Base-by-base conservation (phyloP, 768 basidiomycete genomes). In the Bullera alba region DNA sequence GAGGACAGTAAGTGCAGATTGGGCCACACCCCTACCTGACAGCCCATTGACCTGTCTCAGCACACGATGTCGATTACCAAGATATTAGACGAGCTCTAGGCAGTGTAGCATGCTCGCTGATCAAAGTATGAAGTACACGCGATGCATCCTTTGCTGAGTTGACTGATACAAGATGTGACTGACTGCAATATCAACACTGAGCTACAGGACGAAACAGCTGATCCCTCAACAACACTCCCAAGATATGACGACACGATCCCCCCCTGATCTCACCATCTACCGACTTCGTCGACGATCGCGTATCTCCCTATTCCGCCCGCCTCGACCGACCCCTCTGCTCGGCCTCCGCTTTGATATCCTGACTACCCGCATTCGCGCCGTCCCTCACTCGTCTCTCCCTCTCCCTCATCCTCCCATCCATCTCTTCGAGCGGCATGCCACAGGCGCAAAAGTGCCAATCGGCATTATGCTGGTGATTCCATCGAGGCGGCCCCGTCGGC, bases 51-150 rank as follows among this genome's bases (percentile, higher is more conserved):
- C 19, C 21, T 43, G 3, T 39, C 1, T 2, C 72, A 99, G 93
- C 95, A 14, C 95, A 97, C 67, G 95, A 99, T 72, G 92, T 99
- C 37, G 95, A 99, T 74, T 85, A 87, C 70, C 86, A 95, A 55
- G 95, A 97, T 71, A 79, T 96, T 44, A 78, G 95, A 60, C 76
- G 87, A 57, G 84, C 90, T 52, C 76, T 96, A 5, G 88, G 86
- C 7, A 86, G 87, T 62, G 85, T 80, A 41, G 81, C 83, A 22
- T 84, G 83, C 68, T 67, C 86, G 25, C 60, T 83, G 8, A 53
- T 68, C 32, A 35, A 49, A 29, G 10, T 6, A 43, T 30, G 25
- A 25, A 17, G 27, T n/a, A n/a, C n/a, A n/a, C n/a, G n/a, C n/a
- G n/a, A n/a, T n/a, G n/a, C n/a, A n/a, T n/a, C n/a, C n/a, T n/a